phyloP scores from a whole-genome alignment of 202 grass and related monocot genomes.

The Elaeis oleifera region DNA sequence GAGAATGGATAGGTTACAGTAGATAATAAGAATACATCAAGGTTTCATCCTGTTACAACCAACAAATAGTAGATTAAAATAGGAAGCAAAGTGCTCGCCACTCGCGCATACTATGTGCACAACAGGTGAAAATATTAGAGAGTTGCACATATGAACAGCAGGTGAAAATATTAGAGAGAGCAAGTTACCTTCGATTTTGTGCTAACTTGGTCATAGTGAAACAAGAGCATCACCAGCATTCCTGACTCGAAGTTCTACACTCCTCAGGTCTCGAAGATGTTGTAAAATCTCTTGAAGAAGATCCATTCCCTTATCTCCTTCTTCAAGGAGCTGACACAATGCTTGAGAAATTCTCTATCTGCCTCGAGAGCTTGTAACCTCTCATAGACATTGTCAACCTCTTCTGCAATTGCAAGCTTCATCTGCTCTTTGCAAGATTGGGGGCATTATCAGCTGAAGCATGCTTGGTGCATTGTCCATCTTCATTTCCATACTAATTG shows the following conservation, averaged over 20 bases:
- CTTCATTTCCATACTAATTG: constrained; percentile 36
- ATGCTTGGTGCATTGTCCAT: constrained; percentile 22
- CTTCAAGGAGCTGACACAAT: constrained; percentile 76
- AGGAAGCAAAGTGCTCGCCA: no score
- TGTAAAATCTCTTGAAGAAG: constrained; percentile 91
- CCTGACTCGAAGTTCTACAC: constrained; percentile 60
- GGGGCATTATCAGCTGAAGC: constrained; percentile 23
- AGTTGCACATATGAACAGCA: background rate
- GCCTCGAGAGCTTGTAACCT: constrained; percentile 77
- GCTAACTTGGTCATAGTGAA: constrained; percentile 37
- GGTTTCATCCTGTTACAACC: no score
- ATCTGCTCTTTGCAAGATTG: constrained; percentile 41
- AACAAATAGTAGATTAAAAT: no score
- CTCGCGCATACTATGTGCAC: constrained; percentile 2
- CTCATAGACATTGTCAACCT: constrained; percentile 61
- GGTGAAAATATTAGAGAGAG: constrained; percentile 7
- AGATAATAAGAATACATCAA: no score
- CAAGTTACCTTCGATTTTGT: constrained; percentile 30
- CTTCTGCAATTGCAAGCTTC: constrained; percentile 48
- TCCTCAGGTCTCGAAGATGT: constrained; percentile 81
- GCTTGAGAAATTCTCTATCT: constrained; percentile 83
- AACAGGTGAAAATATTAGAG: constrained; percentile 21
- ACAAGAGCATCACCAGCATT: constrained; percentile 49
- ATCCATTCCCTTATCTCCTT: constrained; percentile 63
- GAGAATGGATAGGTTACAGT: no score